Conservation (phyloP, 306 rosid species). For the Acacia acuminata region DNA sequence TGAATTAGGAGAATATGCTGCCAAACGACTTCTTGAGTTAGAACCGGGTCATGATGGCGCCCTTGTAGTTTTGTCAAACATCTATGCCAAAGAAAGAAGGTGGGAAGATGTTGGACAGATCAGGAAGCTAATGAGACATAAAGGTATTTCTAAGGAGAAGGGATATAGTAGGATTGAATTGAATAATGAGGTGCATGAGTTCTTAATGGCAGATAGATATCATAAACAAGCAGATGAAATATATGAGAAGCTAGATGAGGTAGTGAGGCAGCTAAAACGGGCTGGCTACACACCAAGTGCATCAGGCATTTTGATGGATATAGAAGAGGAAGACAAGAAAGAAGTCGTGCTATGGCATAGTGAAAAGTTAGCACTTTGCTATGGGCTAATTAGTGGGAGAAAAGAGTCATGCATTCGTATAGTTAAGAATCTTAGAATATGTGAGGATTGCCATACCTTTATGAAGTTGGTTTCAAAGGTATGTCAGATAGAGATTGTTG, state of each 20-base stretch:
- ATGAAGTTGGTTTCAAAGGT: slow-evolving; percentile 83
- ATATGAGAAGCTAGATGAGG: slow-evolving; percentile 70
- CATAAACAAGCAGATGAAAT: slow-evolving; percentile 65
- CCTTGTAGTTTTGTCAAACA: slow-evolving; percentile 72
- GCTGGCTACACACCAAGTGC: slow-evolving; percentile 69
- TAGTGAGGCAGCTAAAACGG: slow-evolving; percentile 59
- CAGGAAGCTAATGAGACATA: slow-evolving; percentile 61
- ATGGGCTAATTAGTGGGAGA: slow-evolving; percentile 53
- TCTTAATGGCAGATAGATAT: slow-evolving; percentile 77
- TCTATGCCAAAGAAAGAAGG: slow-evolving; percentile 76
- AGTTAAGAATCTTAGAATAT: slow-evolving; percentile 79
- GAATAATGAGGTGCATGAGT: slow-evolving; percentile 64
- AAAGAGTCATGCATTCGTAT: slow-evolving; percentile 55
- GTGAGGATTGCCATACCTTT: slow-evolving; percentile 82
- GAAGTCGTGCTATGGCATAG: slow-evolving; percentile 78
- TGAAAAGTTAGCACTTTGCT: slow-evolving; percentile 84
- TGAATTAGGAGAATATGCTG: slow-evolving; percentile 83
- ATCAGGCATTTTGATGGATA: slow-evolving; percentile 53
- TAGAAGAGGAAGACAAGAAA: slow-evolving; percentile 79
- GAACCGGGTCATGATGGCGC: slow-evolving; percentile 86
- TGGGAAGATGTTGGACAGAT: slow-evolving; percentile 76
- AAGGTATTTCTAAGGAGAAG: slow-evolving; percentile 71
- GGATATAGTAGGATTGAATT: slow-evolving; percentile 74
- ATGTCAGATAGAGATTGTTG: slow-evolving; percentile 57
- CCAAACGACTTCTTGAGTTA: slow-evolving; percentile 66